phyloP scores from a whole-genome alignment of 169 alveolate genomes.

The Eimeria acervulina region DNA sequence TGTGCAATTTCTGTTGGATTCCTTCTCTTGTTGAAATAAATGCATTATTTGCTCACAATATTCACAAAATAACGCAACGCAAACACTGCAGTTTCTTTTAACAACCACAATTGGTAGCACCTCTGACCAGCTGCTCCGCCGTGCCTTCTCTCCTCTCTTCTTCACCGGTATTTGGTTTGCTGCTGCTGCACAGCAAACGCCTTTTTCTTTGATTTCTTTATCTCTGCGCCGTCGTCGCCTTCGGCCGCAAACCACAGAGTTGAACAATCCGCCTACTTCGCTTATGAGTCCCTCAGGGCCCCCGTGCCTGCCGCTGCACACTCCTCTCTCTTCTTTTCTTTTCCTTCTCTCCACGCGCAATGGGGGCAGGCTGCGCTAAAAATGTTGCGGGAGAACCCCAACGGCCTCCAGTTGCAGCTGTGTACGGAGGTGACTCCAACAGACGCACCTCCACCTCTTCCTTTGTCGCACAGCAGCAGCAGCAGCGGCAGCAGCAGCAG shows the following conservation, averaged over 20 bases:
- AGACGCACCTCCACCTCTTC: background rate
- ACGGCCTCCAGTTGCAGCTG: background rate
- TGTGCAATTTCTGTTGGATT: background rate
- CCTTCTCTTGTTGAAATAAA: background rate
- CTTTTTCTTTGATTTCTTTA: background rate
- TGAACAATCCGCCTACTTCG: background rate
- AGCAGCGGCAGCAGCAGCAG: slow-evolving; percentile 54
- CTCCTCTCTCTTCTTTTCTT: background rate
- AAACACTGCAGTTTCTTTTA: background rate
- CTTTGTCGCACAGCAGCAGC: background rate
- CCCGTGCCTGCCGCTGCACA: background rate
- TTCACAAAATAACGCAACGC: background rate
- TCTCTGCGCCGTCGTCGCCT: background rate
- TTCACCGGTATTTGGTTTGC: background rate
- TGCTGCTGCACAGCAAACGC: background rate
- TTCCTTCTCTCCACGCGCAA: background rate
- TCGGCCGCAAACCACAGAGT: background rate
- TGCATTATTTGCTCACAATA: background rate
- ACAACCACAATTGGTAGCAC: background rate
- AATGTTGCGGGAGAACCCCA: slow-evolving; percentile 20
- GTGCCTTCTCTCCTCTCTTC: background rate
- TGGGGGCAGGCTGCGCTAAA: slow-evolving; percentile 49
- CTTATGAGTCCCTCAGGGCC: background rate
- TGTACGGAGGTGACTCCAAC: background rate
- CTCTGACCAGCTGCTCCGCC: background rate